Evolutionary conservation across 768 basidiomycete genomes (phyloP), one percentile per base, ranked within the genome.

Genomic region (Lactarius sp.): DNA sequence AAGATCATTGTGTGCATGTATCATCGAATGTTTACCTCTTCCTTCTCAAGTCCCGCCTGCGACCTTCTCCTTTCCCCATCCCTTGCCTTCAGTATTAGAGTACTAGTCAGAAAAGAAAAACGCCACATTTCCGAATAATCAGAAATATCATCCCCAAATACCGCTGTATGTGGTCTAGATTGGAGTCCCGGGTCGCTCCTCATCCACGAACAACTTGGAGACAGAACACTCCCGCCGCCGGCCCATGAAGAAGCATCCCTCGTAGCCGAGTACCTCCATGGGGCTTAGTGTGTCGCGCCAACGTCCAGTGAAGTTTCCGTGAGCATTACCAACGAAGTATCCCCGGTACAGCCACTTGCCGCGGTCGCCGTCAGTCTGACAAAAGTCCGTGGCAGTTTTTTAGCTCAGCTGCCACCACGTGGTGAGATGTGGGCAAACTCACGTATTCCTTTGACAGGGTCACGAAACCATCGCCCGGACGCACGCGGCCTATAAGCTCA

Each of bases 281-380:
- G 85, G 83, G 54, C 85, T 92, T 51, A 90, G 73, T 3, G 88
- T 89, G 70, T 96, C 94, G 66, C 93, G 79, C 93, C 93, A 96
- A 52, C 93, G 79, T 39, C 94, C 93, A 18, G 89, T 85, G 41
- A 93, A 73, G 70, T 86, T 85, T 10, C 89, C 88, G 64, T 88
- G 78, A 18, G 75, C 73, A 61, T 84, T 81, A 7, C 89, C 90
- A 42, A 92, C 81, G 55, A 93, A 77, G 73, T 90, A 93, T 12
- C 91, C 91, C 53, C 92, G 81, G 73, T 94, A 94, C 27, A 93
- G 75, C 92, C 92, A 94, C 69, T 80, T 84, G 12, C 92, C 92
- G 62, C 93, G 79, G 61, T 87, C 86, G 31, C 81, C 84, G 62
- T 84, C 82, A n/a, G 81, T 75, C 88, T 91, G 65, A 54, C 50